These are phyloP conservation scores for Capsella rubella DNA, from an alignment of 441 rosid species.

Conservation along the genomic window DNA sequence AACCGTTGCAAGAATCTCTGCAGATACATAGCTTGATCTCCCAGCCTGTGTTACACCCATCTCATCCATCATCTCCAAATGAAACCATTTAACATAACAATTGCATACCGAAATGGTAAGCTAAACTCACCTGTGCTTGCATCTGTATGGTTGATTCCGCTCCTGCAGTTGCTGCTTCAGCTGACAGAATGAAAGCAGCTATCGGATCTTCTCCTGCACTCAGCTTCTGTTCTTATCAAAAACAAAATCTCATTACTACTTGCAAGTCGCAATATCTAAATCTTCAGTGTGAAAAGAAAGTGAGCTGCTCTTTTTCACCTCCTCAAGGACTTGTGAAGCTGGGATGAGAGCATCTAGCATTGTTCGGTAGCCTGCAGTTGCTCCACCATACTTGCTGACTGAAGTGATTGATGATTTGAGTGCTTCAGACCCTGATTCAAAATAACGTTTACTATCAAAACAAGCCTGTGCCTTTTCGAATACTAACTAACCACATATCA, in stretches of 20 bases:
- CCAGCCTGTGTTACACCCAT: conserved; percentile 69
- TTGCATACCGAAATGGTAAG: neutral
- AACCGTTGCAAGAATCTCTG: conserved; percentile 65
- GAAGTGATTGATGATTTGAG: conserved; percentile 85
- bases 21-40: conserved; percentile 77
- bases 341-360: conserved; percentile 94
- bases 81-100: conserved; percentile 1
- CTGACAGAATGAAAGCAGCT: conserved; percentile 76
- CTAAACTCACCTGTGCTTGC: conserved; percentile 81
- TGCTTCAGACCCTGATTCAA: conserved; percentile 81
- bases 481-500: conserved; percentile 19
- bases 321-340: conserved; percentile 79
- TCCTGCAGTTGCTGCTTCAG: conserved; percentile 86
- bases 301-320: conserved; percentile 53
- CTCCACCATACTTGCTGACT: conserved; percentile 94
- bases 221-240: conserved; percentile 62
- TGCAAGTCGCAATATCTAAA: conserved; percentile 3
- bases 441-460: neutral
- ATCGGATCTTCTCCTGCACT: conserved; percentile 73
- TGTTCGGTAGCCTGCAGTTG: conserved; percentile 90
- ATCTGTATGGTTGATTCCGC: conserved; percentile 90
- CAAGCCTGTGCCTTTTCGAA: conserved; percentile 10
- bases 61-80: conserved; percentile 24
- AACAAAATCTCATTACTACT: conserved; percentile 32
- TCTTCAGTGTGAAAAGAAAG: neutral